Evolutionary conservation across 331 rosid species (phyloP).

Genomic region (Rosa hybrid): DNA sequence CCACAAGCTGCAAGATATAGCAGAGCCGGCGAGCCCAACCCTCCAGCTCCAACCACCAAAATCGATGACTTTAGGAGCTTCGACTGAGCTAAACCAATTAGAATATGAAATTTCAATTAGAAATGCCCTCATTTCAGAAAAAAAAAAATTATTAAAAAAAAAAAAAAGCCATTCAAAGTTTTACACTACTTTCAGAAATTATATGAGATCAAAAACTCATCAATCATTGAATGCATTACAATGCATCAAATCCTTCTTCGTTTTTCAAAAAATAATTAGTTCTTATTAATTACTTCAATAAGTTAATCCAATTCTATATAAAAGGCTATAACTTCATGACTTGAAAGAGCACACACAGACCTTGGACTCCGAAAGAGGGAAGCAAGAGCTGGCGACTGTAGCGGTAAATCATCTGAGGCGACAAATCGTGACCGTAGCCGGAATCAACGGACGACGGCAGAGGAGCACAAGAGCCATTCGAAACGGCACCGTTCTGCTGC

Average conservation of each 20-base stretch:
- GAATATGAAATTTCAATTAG: background rate
- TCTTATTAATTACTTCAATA: no score
- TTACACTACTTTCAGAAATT: background rate
- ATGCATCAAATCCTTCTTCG: background rate
- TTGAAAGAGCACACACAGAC: constrained; percentile 16
- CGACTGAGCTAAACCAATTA: constrained; percentile 56
- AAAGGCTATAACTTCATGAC: background rate
- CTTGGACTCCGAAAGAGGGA: constrained; percentile 90
- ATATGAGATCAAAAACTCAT: background rate
- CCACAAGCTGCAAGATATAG: constrained; percentile 90
- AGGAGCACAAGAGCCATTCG: constrained; percentile 43
- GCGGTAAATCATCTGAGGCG: constrained; percentile 71
- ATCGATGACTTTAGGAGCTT: constrained; percentile 74
- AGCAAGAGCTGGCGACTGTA: constrained; percentile 95
- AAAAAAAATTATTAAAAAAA: background rate
- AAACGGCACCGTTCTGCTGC: constrained; percentile 30
- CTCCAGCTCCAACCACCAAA: constrained; percentile 95
- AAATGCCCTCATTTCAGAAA: background rate
- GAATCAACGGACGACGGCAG: constrained; percentile 15
- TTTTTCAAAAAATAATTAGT: background rate
- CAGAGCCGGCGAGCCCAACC: constrained; percentile 91
- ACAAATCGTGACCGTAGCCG: constrained; percentile 39
- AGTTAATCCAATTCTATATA: background rate
- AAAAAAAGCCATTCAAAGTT: no score
- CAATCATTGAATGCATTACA: background rate